Conservation (phyloP, 768 basidiomycete species). For the Trametes villosa region DNA sequence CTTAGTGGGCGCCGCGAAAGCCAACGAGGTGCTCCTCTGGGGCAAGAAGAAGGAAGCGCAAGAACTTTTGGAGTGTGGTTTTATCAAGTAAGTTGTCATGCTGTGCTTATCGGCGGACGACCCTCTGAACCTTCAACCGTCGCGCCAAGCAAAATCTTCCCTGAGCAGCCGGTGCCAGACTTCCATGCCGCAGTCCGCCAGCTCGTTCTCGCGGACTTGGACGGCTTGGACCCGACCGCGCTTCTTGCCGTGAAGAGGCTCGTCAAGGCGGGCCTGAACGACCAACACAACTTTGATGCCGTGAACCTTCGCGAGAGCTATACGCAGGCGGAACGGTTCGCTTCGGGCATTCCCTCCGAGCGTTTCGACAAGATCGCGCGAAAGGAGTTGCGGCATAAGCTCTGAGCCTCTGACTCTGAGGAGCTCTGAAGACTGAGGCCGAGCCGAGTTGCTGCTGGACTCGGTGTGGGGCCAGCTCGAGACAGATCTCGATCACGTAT, state of each 20-base stretch:
- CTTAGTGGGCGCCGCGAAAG: slow-evolving; percentile 68
- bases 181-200: slow-evolving; percentile 59
- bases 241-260: slow-evolving; percentile 57
- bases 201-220: slow-evolving; percentile 56
- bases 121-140: slow-evolving; percentile 9
- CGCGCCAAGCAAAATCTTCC: slow-evolving; percentile 58
- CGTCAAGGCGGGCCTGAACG: slow-evolving; percentile 57
- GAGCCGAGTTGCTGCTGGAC: too few species aligned
- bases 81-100: slow-evolving; percentile 57
- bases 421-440: background rate
- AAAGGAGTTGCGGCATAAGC: slow-evolving; percentile 70
- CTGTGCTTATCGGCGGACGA: background rate
- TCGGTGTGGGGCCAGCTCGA: background rate
- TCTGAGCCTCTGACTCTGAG: slow-evolving; percentile 37
- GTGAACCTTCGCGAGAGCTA: slow-evolving; percentile 73
- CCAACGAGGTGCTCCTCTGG: slow-evolving; percentile 73
- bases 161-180: slow-evolving; percentile 49
- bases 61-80: slow-evolving; percentile 62
- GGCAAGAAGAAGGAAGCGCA: slow-evolving; percentile 67
- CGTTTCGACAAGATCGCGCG: slow-evolving; percentile 61
- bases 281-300: slow-evolving; percentile 66
- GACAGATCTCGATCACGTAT: background rate
- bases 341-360: slow-evolving; percentile 57
- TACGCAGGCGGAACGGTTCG: slow-evolving; percentile 68
- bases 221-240: slow-evolving; percentile 60